A percentile compares a stretch with the other conserved stretches of the same genome.
phyloP scores from a whole-genome alignment of 163 green algal species.

The Scenedesmus sp. region DNA sequence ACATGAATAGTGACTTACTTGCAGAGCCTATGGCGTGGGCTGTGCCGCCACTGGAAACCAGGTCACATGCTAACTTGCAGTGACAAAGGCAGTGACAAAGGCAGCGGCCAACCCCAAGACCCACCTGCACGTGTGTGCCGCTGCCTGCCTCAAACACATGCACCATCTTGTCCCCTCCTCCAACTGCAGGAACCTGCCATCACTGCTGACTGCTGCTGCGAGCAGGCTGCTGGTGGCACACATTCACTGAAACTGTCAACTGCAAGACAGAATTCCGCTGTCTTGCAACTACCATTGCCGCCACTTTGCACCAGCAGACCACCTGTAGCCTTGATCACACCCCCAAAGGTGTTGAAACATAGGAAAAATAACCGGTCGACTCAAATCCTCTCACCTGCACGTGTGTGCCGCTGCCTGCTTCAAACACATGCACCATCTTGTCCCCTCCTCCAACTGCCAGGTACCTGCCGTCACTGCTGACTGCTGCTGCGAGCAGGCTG shows the following conservation, averaged over 20 bases:
- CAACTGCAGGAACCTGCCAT: slow-evolving; percentile 90
- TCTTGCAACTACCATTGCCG: background rate
- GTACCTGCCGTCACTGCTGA: slow-evolving; percentile 84
- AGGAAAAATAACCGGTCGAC: too few relatives aligned
- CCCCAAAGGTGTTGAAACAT: too few relatives aligned
- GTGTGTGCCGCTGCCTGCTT: slow-evolving; percentile 39
- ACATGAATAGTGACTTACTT: too few relatives aligned
- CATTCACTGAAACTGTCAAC: background rate
- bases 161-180: slow-evolving; percentile 82
- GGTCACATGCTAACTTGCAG: too few relatives aligned
- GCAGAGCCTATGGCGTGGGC: too few relatives aligned
- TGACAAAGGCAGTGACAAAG: background rate
- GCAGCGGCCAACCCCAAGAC: background rate
- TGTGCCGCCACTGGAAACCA: too few relatives aligned
- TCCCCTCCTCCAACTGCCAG: slow-evolving; percentile 91
- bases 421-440: slow-evolving; percentile 69
- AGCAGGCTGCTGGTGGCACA: slow-evolving; percentile 58
- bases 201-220: slow-evolving; percentile 75
- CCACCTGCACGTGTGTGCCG: slow-evolving; percentile 16
- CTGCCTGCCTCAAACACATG: slow-evolving; percentile 63
- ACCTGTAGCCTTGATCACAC: background rate
- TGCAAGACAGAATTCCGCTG: background rate
- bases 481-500: slow-evolving; percentile 73
- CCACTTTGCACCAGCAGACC: background rate
- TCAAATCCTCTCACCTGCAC: background rate